These are phyloP conservation scores for Heliamphora exappendiculata DNA, from an alignment of 148 eudicot genomes.

Conservation along the genomic window DNA sequence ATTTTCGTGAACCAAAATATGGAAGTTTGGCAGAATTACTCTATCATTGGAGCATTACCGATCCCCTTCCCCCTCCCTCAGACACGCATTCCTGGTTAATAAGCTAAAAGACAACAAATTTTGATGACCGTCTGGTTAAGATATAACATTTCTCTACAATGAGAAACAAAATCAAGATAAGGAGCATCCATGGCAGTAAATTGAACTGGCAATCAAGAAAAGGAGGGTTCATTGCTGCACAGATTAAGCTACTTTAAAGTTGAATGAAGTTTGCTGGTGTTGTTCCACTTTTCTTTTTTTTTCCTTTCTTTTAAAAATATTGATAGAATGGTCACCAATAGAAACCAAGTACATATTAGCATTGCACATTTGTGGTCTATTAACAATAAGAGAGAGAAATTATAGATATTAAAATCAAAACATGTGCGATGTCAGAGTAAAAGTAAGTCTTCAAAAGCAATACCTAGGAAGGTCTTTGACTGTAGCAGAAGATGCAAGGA, in stretches of 20 bases:
- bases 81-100: too few relatives aligned
- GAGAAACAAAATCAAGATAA: not conserved
- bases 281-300: not conserved
- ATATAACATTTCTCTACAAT: not conserved
- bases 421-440: not conserved
- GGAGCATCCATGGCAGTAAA: not conserved
- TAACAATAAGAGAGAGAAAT: not conserved
- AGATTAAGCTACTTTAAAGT: not conserved
- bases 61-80: too few relatives aligned
- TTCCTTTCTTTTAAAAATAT: not conserved
- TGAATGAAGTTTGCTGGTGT: not conserved
- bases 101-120: too few relatives aligned
- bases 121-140: too few relatives aligned
- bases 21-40: too few relatives aligned
- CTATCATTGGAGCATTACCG: too few relatives aligned
- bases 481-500: slow-evolving; percentile 51
- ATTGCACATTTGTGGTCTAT: not conserved
- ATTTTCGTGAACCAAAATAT: too few relatives aligned
- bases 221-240: not conserved
- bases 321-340: not conserved
- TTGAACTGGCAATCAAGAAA: not conserved
- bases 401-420: not conserved
- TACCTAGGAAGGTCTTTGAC: slow-evolving; percentile 41
- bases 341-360: not conserved
- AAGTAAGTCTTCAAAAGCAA: not conserved